A percentile compares a stretch with the other conserved stretches of the same genome.
Evolutionary conservation across 352 stramenopile species (phyloP).

Genomic region (Globisporangium irregulare): DNA sequence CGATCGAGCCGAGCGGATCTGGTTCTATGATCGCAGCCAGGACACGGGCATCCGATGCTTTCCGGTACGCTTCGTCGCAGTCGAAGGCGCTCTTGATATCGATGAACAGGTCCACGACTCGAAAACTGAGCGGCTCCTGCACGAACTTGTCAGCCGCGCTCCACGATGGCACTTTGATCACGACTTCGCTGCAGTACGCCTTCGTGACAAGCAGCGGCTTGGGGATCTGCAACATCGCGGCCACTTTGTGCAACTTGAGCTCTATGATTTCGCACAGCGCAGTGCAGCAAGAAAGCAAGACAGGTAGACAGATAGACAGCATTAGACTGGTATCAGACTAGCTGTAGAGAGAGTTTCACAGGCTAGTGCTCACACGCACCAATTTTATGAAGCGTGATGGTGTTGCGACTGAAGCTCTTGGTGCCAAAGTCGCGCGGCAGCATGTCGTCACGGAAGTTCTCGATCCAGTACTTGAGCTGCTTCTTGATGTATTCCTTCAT

Average conservation of each 20-base stretch:
- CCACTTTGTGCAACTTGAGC: slow-evolving; percentile 65
- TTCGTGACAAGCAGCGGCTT: slow-evolving; percentile 48
- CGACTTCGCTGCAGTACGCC: slow-evolving; percentile 50
- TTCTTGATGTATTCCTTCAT: slow-evolving; percentile 76
- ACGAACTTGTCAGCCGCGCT: slow-evolving; percentile 44
- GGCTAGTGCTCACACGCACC: slow-evolving; percentile 16
- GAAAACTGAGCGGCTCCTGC: slow-evolving; percentile 48
- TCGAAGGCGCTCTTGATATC: slow-evolving; percentile 46
- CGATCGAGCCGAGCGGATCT: slow-evolving; percentile 59
- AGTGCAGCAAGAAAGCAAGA: background rate
- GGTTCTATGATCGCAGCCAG: slow-evolving; percentile 43
- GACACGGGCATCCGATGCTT: slow-evolving; percentile 26
- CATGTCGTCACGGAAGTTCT: slow-evolving; percentile 56
- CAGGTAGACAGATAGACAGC: background rate
- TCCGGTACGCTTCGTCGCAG: slow-evolving; percentile 41
- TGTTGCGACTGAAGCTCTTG: slow-evolving; percentile 44
- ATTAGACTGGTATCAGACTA: background rate
- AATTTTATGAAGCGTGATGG: slow-evolving; percentile 49
- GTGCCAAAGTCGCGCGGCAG: slow-evolving; percentile 52
- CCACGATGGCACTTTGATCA: slow-evolving; percentile 62
- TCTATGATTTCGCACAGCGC: slow-evolving; percentile 21
- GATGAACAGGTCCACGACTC: slow-evolving; percentile 46
- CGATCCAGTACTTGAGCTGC: slow-evolving; percentile 65
- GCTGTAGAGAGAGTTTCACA: too few species aligned
- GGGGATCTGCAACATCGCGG: slow-evolving; percentile 38